Base-by-base conservation (phyloP, 2,329 filamentous ascomycete species). In the Shiraia sp. region DNA sequence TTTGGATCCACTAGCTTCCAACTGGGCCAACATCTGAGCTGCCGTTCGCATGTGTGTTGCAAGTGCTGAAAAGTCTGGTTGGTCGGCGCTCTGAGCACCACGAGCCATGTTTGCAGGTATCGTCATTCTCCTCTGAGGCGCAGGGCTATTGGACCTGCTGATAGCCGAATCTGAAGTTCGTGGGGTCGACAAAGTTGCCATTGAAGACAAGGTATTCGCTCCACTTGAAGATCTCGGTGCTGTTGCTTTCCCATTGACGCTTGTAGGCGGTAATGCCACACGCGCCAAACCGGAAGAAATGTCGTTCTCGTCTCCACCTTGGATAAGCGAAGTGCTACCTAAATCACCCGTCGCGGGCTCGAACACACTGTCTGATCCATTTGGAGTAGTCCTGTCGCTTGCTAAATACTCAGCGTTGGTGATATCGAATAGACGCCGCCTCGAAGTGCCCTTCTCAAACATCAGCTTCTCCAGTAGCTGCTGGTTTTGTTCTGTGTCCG, bases 1-100 rank as follows among this genome's bases (percentile, higher is more conserved):
- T 69, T 92, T 93, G 19, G 87, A 86, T 51, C 86, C 86, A 15
- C 87, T 92, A 2, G 86, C 81, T 45, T 93, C 88, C 8, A 93
- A 77, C 59, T 93, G 88, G 10, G 88, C 87, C 30, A 93, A 75
- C 88, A 93, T 93, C 66, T 91, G 87, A 10, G 88, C 89, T 3
- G 88, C 88, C 3, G 88, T 90, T 14, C 88, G 82, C 88, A 93
- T 93, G 65, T 93, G 88, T 10, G 88, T 91, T 10, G 88, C 89
- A 23, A 93, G 72, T 2, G 88, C 88, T 9, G 87, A 89, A 53
- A 92, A 87, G 60, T 93, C 88, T 1, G 87, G 85, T 62, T 90
- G 87, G 44, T 90, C 87, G 9, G 79, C 73, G 17, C 75, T 75
- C 51, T 78, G 80, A 14, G 71, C 68, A 49, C 71, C 69, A 33